These are phyloP conservation scores for Dissophora globulifera DNA, from an alignment of 192 early-diverging fungal genomes.

Conservation along the genomic window DNA sequence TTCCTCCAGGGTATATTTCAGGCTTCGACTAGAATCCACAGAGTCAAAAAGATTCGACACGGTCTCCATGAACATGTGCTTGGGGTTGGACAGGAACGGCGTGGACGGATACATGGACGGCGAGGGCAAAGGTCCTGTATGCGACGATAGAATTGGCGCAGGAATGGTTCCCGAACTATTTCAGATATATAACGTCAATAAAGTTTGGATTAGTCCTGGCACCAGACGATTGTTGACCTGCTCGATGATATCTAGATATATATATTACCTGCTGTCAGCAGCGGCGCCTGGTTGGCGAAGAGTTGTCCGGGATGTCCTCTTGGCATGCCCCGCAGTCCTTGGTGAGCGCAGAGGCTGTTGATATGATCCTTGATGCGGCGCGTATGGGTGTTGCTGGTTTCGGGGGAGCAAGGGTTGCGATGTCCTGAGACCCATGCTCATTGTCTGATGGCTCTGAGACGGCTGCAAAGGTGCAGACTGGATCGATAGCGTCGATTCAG, in stretches of 20 bases:
- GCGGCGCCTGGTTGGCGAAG: constrained; percentile 20
- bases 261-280: constrained; percentile 14
- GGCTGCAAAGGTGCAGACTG: constrained; percentile 63
- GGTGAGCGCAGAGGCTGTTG: constrained; percentile 47
- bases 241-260: no score
- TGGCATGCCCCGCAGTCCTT: constrained; percentile 23
- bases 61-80: constrained; percentile 65
- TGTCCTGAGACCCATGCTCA: constrained; percentile 48
- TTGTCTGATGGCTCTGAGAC: constrained; percentile 51
- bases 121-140: constrained; percentile 54
- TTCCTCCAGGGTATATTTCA: constrained; percentile 77
- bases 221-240: no score
- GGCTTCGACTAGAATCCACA: constrained; percentile 66
- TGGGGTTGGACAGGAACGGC: constrained; percentile 55
- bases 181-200: no score
- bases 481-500: constrained; percentile 53
- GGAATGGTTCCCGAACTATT: constrained; percentile 36
- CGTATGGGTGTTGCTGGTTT: constrained; percentile 46
- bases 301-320: constrained; percentile 27
- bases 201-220: no score
- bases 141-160: constrained; percentile 47
- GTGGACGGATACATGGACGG: constrained; percentile 65
- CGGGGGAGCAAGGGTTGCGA: constrained; percentile 32
- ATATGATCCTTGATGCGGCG: constrained; percentile 12
- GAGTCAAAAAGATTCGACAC: constrained; percentile 67